Base-by-base conservation (phyloP, 495 filamentous ascomycete species). In the Xylaria telfairii region DNA sequence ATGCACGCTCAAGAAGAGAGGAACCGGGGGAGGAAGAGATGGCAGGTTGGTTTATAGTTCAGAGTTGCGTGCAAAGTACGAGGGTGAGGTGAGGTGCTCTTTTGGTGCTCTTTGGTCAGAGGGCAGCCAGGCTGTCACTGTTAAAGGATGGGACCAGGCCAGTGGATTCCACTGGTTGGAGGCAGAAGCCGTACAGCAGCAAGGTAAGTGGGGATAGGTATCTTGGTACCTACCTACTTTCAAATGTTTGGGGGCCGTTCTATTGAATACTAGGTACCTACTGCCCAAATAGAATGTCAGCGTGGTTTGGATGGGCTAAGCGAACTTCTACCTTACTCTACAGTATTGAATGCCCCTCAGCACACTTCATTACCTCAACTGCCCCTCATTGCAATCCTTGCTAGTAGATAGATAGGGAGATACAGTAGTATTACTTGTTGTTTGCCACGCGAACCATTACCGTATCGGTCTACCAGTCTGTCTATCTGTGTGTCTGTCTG, bases 101-200 rank as follows among this genome's bases (percentile, higher is more conserved):
- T n/a, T n/a, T n/a, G n/a, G n/a, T n/a, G n/a, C 51, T 30, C 21
- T 26, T 26, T 12, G 47, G 47, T 51, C 21, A 51, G 47, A 51
- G n/a, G 21, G 47, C n/a, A n/a, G 44, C 7, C 1, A 6, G 13
- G 47, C 8, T 51, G 21, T 3, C 47, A 15, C 10, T 21, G 9
- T 53, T 26, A n/a, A 47, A 10, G n/a, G 46, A 21, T 2, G 6
- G 8, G 6, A 10, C 37, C 41, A 49, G n/a, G 46, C n/a, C 49
- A 28, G 49, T 28, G 49, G 21, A 28, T 26, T 53, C 47, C 49
- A 24, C 49, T 53, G 49, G 49, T 24, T 53, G 49, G 13, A 53
- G 49, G 49, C 49, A 53, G 49, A 53, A 53, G 49, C 49, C 49
- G n/a, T n/a, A n/a, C n/a, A n/a, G n/a, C n/a, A n/a, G n/a, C n/a